Conservation (phyloP, 208 protist genomes). For the Lotmaria passim region DNA sequence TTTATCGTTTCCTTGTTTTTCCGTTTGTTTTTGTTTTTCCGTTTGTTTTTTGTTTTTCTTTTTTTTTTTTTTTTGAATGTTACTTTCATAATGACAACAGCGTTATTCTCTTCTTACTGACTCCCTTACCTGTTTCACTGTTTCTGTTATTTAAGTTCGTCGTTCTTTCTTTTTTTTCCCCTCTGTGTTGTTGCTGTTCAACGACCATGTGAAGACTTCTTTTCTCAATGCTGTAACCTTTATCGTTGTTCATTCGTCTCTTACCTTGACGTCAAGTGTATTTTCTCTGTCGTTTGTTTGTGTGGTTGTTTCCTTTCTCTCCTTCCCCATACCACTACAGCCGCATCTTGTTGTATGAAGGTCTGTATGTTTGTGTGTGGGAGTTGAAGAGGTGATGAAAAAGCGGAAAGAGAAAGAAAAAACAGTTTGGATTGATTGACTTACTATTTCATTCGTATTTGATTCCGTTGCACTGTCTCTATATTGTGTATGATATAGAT, state of each 20-base stretch:
- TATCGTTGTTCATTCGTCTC: neutral
- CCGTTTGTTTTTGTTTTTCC: neutral
- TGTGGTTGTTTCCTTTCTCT: slow-evolving; percentile 3
- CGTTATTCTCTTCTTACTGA: slow-evolving; percentile 12
- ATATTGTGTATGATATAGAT: neutral
- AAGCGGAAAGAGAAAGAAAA: neutral
- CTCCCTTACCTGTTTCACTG: slow-evolving; percentile 1
- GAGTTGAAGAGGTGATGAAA: neutral
- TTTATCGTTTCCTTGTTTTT: neutral
- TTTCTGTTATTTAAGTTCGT: neutral
- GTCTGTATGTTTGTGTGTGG: too few relatives aligned
- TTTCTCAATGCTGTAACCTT: neutral
- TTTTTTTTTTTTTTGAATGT: slow-evolving; percentile 2
- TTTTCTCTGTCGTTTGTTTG: neutral
- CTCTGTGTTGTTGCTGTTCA: slow-evolving; percentile 12
- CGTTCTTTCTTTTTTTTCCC: slow-evolving; percentile 2
- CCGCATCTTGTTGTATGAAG: too few relatives aligned
- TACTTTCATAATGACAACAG: slow-evolving; percentile 3
- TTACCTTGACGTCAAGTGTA: too few relatives aligned
- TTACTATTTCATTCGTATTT: too few relatives aligned
- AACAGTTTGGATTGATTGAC: too few relatives aligned
- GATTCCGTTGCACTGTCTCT: neutral
- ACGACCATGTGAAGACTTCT: slow-evolving; percentile 1
- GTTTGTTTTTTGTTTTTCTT: slow-evolving; percentile 1
- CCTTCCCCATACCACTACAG: slow-evolving; percentile 12